Evolutionary conservation across 345 rosid species (phyloP), one percentile per base, ranked within the genome.

Genomic region (Salix suchowensis): DNA sequence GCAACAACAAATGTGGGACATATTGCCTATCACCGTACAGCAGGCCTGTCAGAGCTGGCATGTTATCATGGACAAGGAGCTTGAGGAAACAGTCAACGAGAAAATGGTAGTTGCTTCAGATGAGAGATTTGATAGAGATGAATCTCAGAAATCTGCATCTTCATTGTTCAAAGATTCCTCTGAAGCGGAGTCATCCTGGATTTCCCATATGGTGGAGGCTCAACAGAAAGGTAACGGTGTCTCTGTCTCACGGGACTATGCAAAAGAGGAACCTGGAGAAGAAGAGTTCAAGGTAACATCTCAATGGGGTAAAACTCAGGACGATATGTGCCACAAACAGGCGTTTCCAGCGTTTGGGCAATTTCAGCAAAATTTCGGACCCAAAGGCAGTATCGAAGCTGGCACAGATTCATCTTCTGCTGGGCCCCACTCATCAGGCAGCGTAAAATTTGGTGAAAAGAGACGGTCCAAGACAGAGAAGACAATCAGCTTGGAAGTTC

Each of bases 401-500:
- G 80, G 74, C 42, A 76, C 66, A 24, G 84, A 67, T 71, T 68
- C 87, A 74, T 77, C 82, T 13, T 81, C 81, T 30, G 84, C 80
- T 70, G 85, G 78, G 16, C 83, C 24, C 74, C 77, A 39, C 65
- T 72, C 79, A 79, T 50, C 67, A 55, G 84, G 87, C 58, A 78
- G 78, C 79, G 83, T 85, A 81, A 92, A 71, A 84, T 50, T 80
- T 3, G 92, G 88, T 40, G 91, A 87, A 68, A 92, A 84, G 86
- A 88, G 88, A 82, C 86, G 90, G 72, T 76, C 91, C 67, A 95
- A 89, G 88, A 74, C 88, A 36, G 98, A 92, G 88, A 94, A 91
- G 88, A 87, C 89, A 34, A 91, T 94, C 84, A 90, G 95, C 84
- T 88, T 95, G 84, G 83, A 92, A 26, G 93, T 88, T 77, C 98